Conservation (phyloP, 2,329 filamentous ascomycete species). For the Aspergillus sp. region DNA sequence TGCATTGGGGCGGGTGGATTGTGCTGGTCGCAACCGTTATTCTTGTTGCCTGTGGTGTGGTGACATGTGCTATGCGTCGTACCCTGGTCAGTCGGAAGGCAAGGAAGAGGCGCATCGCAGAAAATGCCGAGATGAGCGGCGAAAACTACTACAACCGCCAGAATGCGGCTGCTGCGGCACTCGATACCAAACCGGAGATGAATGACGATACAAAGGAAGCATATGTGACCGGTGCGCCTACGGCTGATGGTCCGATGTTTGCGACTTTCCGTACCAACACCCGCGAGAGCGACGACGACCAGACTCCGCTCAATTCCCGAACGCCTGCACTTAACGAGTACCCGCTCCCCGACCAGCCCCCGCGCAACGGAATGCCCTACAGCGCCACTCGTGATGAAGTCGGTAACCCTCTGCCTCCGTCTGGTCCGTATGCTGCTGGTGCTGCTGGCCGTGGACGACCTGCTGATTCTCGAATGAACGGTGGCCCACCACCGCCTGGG, state of each 20-base stretch:
- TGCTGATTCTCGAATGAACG: slow-evolving; percentile 37
- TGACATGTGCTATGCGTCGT: slow-evolving; percentile 91
- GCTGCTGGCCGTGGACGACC: slow-evolving; percentile 27
- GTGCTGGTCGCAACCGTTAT: slow-evolving; percentile 84
- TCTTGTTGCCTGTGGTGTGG: slow-evolving; percentile 70
- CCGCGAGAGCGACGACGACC: slow-evolving; percentile 35
- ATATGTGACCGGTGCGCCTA: slow-evolving; percentile 51
- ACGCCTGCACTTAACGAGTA: slow-evolving; percentile 24
- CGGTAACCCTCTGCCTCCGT: slow-evolving; percentile 34
- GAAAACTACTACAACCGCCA: slow-evolving; percentile 77
- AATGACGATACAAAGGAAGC: slow-evolving; percentile 52
- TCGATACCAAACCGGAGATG: slow-evolving; percentile 22
- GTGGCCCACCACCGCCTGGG: slow-evolving; percentile 32
- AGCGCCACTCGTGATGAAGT: slow-evolving; percentile 31
- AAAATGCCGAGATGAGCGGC: slow-evolving; percentile 96
- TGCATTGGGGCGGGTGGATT: slow-evolving; percentile 91
- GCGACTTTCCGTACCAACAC: slow-evolving; percentile 33
- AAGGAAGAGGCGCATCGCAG: slow-evolving; percentile 81
- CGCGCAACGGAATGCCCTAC: slow-evolving; percentile 24
- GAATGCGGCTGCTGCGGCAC: slow-evolving; percentile 28
- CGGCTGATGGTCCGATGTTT: slow-evolving; percentile 45
- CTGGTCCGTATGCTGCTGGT: slow-evolving; percentile 21
- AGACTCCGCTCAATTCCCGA: slow-evolving; percentile 32
- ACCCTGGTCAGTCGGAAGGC: slow-evolving; percentile 87
- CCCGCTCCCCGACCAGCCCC: slow-evolving; percentile 21